Base-by-base conservation (phyloP, 2,329 filamentous ascomycete genomes). In the Fusarium verticillioides region DNA sequence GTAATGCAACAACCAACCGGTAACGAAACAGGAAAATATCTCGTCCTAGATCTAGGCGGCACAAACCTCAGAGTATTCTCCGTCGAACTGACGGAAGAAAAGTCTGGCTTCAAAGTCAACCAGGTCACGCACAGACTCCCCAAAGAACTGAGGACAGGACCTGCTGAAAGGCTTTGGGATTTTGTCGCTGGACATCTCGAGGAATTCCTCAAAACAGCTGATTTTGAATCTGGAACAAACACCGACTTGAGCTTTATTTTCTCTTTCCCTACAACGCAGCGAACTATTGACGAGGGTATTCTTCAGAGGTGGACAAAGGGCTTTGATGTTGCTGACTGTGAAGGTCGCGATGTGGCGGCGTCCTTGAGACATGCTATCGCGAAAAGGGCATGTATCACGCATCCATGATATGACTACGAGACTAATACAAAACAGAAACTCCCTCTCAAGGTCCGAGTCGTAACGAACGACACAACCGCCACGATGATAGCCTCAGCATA, bases 391-490 rank as follows among this genome's bases (percentile, higher is more conserved):
- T 28, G 43, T 8, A 28, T 15, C 19, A 2, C 2, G 8, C 2
- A 7, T 28, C 9, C 0, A 3, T 3, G 4, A 4, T 21, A 15
- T 7, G 12, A 19, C 18, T 4, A 2, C 4, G 13, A 26, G 1
- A 43, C 23, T 46, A 9, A 46, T 32, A 12, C 6, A 1, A 19
- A 36, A n/a, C 68, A 95, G 92, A 92, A 92, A 28, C 92, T 98
- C 9, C 95, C 96, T 42, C 97, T 98, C 84, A 97, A 95, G 84
- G 87, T 98, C 59, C 93, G 93, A 26, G 96, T 96, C 23, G 84
- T 99, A 80, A 96, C 98, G 84, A 99, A 99, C 81, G 96, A 99
- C 82, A 99, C 96, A 47, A 98, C 96, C 18, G 96, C 96, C 78
- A 99, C 96, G 23, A 87, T 99, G 78, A 97, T 99, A 78, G 96